A percentile compares a stretch with the other conserved stretches of the same genome.
Evolutionary conservation across 164 flowering plant species (phyloP).

Genomic region (Nymphaea thermarum): DNA sequence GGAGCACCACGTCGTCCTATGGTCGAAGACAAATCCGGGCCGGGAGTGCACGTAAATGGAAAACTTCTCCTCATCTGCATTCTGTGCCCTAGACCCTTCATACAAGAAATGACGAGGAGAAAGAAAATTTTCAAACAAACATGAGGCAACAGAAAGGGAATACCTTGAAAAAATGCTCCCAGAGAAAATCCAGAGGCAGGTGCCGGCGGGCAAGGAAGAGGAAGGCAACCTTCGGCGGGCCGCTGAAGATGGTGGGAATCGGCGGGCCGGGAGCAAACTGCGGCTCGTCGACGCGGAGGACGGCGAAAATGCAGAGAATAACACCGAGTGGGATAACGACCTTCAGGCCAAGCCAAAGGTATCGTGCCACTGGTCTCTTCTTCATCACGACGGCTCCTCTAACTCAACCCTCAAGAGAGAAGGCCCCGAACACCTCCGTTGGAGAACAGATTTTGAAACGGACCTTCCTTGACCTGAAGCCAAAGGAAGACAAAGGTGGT

Average conservation of each 20-base stretch:
- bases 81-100: conserved; percentile 10
- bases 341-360: not conserved
- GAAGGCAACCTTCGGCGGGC: conserved; percentile 66
- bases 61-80: conserved; percentile 36
- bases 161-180: conserved; percentile 84
- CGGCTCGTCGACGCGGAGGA: conserved; percentile 3
- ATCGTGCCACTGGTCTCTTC: not conserved
- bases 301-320: conserved; percentile 4
- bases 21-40: conserved; percentile 81
- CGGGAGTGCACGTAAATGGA: conserved; percentile 73
- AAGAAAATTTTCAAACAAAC: not conserved
- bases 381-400: not conserved
- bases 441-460: not conserved
- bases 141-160: not conserved
- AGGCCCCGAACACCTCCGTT: not conserved
- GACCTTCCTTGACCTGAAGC: not conserved
- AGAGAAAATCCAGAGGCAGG: conserved; percentile 92
- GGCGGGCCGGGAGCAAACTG: not conserved
- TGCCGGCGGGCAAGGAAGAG: conserved; percentile 54
- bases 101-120: conserved; percentile 1
- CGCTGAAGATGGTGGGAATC: conserved; percentile 14
- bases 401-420: not conserved
- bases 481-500: too few relatives aligned
- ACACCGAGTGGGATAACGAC: not conserved
- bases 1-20: conserved; percentile 51